Evolutionary conservation across 805 yeast species (phyloP).

Genomic region (Saccharomycopsis sp.): DNA sequence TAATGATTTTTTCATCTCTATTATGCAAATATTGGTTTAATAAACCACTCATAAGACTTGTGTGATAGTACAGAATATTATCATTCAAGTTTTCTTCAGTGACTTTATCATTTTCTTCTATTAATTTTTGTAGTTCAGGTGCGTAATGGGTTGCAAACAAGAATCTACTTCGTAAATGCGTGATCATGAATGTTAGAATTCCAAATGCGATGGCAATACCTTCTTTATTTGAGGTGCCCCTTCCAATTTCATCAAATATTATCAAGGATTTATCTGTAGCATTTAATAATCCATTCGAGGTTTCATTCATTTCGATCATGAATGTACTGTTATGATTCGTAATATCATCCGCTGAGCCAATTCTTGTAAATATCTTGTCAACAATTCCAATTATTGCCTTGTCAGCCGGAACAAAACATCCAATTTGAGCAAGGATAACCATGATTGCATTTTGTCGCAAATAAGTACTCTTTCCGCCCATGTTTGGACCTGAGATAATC

Average conservation of each 20-base stretch:
- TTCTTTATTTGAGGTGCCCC: constrained; percentile 82
- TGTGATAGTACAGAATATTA: constrained; percentile 18
- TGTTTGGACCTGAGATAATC: constrained; percentile 84
- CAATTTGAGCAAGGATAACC: constrained; percentile 65
- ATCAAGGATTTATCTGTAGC: constrained; percentile 67
- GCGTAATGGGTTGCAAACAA: constrained; percentile 91
- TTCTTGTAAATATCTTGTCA: constrained; percentile 71
- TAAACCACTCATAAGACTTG: constrained; percentile 11
- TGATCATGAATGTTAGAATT: constrained; percentile 48
- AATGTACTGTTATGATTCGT: constrained; percentile 78
- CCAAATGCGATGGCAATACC: constrained; percentile 85
- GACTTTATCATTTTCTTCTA: constrained; percentile 25
- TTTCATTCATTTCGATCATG: constrained; percentile 89
- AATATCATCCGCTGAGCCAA: constrained; percentile 81
- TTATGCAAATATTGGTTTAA: constrained; percentile 10
- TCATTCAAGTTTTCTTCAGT: constrained; percentile 27
- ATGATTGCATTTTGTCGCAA: constrained; percentile 67
- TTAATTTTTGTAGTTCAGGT: constrained; percentile 39
- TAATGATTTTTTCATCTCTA: constrained; percentile 6
- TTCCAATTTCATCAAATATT: constrained; percentile 80
- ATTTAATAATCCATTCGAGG: constrained; percentile 57
- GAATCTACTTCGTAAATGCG: constrained; percentile 55
- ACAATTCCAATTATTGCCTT: constrained; percentile 62
- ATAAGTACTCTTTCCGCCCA: constrained; percentile 81
- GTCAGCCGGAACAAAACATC: constrained; percentile 65